These are phyloP conservation scores for Cladophialophora immunda DNA, from an alignment of 2,329 filamentous ascomycete genomes.

Conservation along the genomic window DNA sequence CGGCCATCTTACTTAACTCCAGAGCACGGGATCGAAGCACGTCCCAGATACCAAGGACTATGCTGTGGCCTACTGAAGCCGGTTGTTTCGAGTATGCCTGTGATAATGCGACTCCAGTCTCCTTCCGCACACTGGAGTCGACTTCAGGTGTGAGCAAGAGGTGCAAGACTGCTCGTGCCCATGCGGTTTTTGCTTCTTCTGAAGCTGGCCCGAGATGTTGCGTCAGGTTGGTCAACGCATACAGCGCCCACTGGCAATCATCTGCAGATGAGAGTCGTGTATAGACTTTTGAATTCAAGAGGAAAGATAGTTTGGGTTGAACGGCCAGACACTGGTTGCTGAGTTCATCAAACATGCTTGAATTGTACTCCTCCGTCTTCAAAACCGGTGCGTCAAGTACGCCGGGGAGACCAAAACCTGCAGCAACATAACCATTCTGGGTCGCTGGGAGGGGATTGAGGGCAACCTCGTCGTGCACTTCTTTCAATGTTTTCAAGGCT, in stretches of 20 bases:
- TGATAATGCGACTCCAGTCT: conserved; percentile 69
- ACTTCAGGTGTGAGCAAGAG: conserved; percentile 71
- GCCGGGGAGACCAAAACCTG: conserved; percentile 67
- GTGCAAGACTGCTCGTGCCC: conserved; percentile 88
- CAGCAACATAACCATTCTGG: conserved; percentile 82
- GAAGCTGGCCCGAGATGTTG: conserved; percentile 61
- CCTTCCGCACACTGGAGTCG: conserved; percentile 69
- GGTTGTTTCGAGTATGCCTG: conserved; percentile 69
- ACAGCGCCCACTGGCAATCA: conserved; percentile 79
- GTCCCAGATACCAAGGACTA: conserved; percentile 79
- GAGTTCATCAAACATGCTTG: conserved; percentile 26
- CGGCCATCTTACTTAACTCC: conserved; percentile 16
- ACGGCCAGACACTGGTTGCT: conserved; percentile 60
- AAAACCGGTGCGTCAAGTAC: conserved; percentile 44
- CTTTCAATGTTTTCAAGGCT: conserved; percentile 60
- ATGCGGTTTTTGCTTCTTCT: conserved; percentile 68
- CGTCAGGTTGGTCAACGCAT: conserved; percentile 72
- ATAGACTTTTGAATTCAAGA: conserved; percentile 85
- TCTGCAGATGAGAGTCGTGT: conserved; percentile 77
- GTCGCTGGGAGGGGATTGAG: conserved; percentile 80
- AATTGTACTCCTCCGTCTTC: conserved; percentile 49
- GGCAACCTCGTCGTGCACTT: conserved; percentile 78
- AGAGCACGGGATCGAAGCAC: conserved; percentile 68
- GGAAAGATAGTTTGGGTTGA: conserved; percentile 83
- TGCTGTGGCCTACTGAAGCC: conserved; percentile 65